Conservation (phyloP, 2,329 filamentous ascomycete species). For the Cryphonectria nitschkei region DNA sequence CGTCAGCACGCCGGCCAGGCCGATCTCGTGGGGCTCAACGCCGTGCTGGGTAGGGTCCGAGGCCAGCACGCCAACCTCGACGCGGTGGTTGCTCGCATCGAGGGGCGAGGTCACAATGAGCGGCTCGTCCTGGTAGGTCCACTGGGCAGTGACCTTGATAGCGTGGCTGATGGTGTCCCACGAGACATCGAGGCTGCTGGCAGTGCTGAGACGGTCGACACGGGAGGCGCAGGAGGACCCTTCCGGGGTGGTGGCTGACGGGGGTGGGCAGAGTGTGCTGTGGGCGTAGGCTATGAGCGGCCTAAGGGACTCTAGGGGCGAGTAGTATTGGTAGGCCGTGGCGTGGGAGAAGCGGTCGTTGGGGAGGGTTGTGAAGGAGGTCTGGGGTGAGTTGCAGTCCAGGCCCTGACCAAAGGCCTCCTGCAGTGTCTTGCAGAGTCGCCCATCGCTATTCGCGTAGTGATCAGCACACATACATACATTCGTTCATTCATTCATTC, state of each 20-base stretch:
- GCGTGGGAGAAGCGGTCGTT: constrained; percentile 62
- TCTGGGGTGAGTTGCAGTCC: constrained; percentile 45
- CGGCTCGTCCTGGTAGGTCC: constrained; percentile 52
- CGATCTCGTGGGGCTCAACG: constrained; percentile 72
- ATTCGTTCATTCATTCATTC: too few species aligned
- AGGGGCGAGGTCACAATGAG: constrained; percentile 46
- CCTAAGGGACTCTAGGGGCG: constrained; percentile 61
- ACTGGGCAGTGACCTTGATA: constrained; percentile 68
- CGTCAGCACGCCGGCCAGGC: constrained; percentile 76
- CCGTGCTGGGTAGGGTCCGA: constrained; percentile 62
- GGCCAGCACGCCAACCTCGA: constrained; percentile 78
- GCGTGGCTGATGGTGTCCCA: constrained; percentile 70
- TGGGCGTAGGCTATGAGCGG: constrained; percentile 58
- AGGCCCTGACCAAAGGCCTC: constrained; percentile 38
- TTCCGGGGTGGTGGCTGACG: constrained; percentile 18
- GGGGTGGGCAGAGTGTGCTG: constrained; percentile 53
- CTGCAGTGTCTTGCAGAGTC: constrained; percentile 39
- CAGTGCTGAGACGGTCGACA: constrained; percentile 50
- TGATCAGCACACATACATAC: not conserved
- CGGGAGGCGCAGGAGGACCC: constrained; percentile 51
- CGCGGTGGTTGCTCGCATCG: constrained; percentile 49
- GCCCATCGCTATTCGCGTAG: constrained; percentile 30
- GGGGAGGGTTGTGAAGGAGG: constrained; percentile 66
- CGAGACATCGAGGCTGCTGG: constrained; percentile 74
- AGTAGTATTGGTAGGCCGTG: constrained; percentile 71